Base-by-base conservation (phyloP, 1,139 yeast species). In the Kodamaea anthophila region DNA sequence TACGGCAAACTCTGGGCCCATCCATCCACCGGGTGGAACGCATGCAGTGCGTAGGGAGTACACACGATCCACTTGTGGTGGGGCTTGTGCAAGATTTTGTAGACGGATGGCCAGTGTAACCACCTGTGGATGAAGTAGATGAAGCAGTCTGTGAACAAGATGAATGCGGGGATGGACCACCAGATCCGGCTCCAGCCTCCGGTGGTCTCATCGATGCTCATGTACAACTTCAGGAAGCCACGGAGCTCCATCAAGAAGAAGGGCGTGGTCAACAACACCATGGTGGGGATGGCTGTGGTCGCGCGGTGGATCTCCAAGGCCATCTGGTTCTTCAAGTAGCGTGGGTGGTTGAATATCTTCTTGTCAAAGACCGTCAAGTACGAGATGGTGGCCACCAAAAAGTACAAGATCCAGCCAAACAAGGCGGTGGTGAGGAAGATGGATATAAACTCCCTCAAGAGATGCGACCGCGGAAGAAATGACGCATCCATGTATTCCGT, bases 61-160 rank as follows among this genome's bases (percentile, higher is more conserved):
- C 97, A 91, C 30, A 91, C 96, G 48, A 91, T 78, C 98, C 98
- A 91, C 63, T 91, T 93, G 70, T 91, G 98, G 58, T 91, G 98
- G n/a, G 97, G 96, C 64, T 91, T 91, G 66, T 91, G 98, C 42
- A 91, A 65, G 19, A 52, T 57, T 66, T 82, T 88, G 73, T 91
- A 91, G 23, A 91, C 79, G 21, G 70, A 48, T 18, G 96, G 96
- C 82, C 88, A 84, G 57, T 91, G 98, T 48, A 91, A 69, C 73
- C 85, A 75, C 51, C 97, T 77, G 61, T 91, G 98, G 45, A 87
- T 81, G 51, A 83, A 69, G 57, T 91, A 91, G 48, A 91, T 86
- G 36, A 91, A 84, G 54, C 86, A 81, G 58, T 91, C 98, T 5
- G 98, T 88, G 55, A 91, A 91, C 65, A 91, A 70, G 41, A 91